Conservation (phyloP, 208 protist species). For the Strigomonas culicis region DNA sequence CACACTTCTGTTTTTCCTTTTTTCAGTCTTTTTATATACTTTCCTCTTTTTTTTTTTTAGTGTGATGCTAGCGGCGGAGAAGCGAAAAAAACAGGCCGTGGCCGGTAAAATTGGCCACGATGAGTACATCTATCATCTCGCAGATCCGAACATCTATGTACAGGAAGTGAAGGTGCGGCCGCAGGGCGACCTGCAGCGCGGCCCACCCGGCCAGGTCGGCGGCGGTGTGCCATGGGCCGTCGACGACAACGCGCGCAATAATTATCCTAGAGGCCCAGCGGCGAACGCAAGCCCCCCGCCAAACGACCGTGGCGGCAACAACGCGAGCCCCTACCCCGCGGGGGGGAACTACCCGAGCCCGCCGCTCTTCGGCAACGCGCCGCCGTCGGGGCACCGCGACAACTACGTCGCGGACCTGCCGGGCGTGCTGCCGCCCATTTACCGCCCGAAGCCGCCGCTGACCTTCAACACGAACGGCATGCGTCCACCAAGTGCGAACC, state of each 20-base stretch:
- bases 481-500: neutral
- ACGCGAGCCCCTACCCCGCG: neutral
- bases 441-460: constrained; percentile 36
- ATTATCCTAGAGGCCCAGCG: neutral
- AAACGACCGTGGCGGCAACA: neutral
- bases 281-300: neutral
- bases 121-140: constrained; percentile 68
- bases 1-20: constrained; percentile 7
- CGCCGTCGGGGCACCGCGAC: neutral
- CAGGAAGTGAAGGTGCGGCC: constrained; percentile 17
- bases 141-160: constrained; percentile 24
- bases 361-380: constrained; percentile 10
- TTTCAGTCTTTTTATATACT: constrained; percentile 8
- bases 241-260: constrained; percentile 9
- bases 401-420: constrained; percentile 19
- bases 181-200: constrained; percentile 25
- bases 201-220: constrained; percentile 1
- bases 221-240: constrained; percentile 24
- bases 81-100: constrained; percentile 56
- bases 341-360: neutral
- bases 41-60: constrained; percentile 9
- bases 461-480: constrained; percentile 21
- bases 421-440: constrained; percentile 30
- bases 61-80: constrained; percentile 24
- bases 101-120: constrained; percentile 83